Base-by-base conservation (phyloP, 257 asterid genomes). In the Coffea canephora region DNA sequence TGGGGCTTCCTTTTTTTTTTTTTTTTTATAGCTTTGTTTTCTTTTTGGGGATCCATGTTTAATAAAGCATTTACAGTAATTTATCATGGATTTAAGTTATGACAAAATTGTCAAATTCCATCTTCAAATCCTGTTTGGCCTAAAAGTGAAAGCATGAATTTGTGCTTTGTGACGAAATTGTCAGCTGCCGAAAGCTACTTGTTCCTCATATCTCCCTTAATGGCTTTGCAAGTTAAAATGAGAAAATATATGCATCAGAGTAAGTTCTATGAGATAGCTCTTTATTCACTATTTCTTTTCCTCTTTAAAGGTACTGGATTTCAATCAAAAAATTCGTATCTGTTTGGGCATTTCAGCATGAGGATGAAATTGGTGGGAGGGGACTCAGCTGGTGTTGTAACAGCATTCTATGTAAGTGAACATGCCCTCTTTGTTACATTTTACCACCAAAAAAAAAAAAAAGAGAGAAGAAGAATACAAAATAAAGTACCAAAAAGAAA, bases 301-400 rank as follows among this genome's bases (percentile, higher is more conserved):
- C 11, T 41, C 34, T 72, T 46, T 62, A 15, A 75, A 86, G 89
- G 89, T 49, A 81, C 89, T 74, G 89, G 89, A 75, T 86, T 86
- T 79, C 84, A 86, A 83, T 86, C 89, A 21, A 86, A 64, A 66
- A 79, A 73, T 31, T 80, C 87, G 0, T 86, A 86, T 69, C 69
- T 83, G 62, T 84, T 86, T 54, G 89, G 89, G 79, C 89, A 86
- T 71, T 86, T 86, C 75, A 86, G 85, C 78, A 86, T 86, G 87
- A 86, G 83, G 80, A 70, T 86, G 84, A 86, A 67, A 77, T 70
- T 84, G 69, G 87, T 84, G 48, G 87, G 83, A 16, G 86, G 87
- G 50, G 89, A 84, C 75, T 86, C 87, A 8, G 89, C 89, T 54
- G 87, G 87, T 18, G 87, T 84, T 65, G 89, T 86, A 0, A 82